Percentiles rank a stretch among this genome's conserved stretches.
These are phyloP conservation scores for Potentilla sterilis DNA, from an alignment of 306 rosid genomes.

Conservation along the genomic window DNA sequence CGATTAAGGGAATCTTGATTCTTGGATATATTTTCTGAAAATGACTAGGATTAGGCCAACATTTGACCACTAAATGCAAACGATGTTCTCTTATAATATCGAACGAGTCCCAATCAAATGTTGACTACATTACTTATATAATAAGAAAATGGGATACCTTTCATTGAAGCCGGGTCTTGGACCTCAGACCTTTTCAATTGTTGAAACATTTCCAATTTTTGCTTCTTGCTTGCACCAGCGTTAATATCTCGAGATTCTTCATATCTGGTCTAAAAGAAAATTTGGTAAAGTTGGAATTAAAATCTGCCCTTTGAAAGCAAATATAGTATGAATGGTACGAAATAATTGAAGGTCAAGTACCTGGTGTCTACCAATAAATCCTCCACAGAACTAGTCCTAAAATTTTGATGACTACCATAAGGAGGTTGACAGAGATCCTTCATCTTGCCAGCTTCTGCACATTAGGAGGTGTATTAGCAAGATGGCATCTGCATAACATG, in stretches of 20 bases:
- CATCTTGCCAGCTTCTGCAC: slow-evolving; percentile 44
- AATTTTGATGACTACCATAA: slow-evolving; percentile 15
- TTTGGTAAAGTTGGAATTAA: slow-evolving; percentile 22
- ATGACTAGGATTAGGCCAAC: slow-evolving; percentile 14
- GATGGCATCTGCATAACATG: background rate
- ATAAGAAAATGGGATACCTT: slow-evolving; percentile 41
- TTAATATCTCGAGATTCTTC: slow-evolving; percentile 38
- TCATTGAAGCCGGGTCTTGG: slow-evolving; percentile 37
- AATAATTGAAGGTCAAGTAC: slow-evolving; percentile 33
- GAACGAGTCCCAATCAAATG: slow-evolving; percentile 15
- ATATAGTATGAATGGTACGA: background rate
- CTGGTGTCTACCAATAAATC: slow-evolving; percentile 36
- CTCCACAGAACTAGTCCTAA: slow-evolving; percentile 28
- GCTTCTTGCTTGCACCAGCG: slow-evolving; percentile 32
- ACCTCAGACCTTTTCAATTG: slow-evolving; percentile 30
- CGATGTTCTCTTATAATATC: slow-evolving; percentile 13
- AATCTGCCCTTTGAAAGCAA: slow-evolving; percentile 16
- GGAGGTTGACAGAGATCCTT: slow-evolving; percentile 34
- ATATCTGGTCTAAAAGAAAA: slow-evolving; percentile 36
- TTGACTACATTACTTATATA: background rate
- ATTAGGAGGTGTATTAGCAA: slow-evolving; percentile 25
- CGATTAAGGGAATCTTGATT: slow-evolving; percentile 51
- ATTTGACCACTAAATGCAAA: slow-evolving; percentile 17
- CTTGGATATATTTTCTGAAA: slow-evolving; percentile 46
- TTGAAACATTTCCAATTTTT: slow-evolving; percentile 27